phyloP scores from a whole-genome alignment of 352 stramenopile genomes.

The Pythium plurisporium region DNA sequence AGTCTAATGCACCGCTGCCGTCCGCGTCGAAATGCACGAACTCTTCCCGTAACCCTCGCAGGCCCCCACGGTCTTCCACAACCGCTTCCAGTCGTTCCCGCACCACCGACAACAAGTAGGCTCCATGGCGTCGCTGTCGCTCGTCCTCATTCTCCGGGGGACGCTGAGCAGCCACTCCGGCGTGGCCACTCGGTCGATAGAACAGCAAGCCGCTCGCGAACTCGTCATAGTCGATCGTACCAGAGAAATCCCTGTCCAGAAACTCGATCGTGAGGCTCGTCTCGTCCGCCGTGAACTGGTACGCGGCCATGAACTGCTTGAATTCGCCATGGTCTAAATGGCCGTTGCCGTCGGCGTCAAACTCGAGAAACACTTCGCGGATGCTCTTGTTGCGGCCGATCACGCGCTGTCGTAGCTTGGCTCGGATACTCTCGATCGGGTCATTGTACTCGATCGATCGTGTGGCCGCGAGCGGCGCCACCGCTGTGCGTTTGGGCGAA shows the following conservation, averaged over 20 bases:
- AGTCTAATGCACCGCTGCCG: conserved; percentile 41
- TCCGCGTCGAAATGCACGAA: conserved; percentile 54
- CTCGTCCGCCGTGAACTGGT: conserved; percentile 50
- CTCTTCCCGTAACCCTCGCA: conserved; percentile 28
- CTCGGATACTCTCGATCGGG: conserved; percentile 52
- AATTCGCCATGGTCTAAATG: conserved; percentile 67
- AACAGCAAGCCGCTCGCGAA: conserved; percentile 66
- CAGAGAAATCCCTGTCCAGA: conserved; percentile 50
- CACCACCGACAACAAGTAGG: conserved; percentile 18
- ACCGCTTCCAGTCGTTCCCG: conserved; percentile 2
- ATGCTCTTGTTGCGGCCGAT: conserved; percentile 74
- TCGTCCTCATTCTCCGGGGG: neutral
- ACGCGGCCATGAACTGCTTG: conserved; percentile 57
- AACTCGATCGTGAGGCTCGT: conserved; percentile 39
- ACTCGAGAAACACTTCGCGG: conserved; percentile 66
- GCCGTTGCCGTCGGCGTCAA: conserved; percentile 52
- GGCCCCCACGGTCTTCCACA: neutral
- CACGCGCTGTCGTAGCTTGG: conserved; percentile 52
- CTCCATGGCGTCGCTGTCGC: conserved; percentile 6
- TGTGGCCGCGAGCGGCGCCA: conserved; percentile 17
- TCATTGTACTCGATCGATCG: conserved; percentile 18
- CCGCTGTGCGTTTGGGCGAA: conserved; percentile 37
- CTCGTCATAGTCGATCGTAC: conserved; percentile 72
- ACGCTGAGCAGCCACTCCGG: neutral
- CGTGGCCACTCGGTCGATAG: conserved; percentile 45